Evolutionary conservation across 2,329 filamentous ascomycete species (phyloP), one percentile per base, ranked within the genome.

Genomic region (Hypoxylon sp.): DNA sequence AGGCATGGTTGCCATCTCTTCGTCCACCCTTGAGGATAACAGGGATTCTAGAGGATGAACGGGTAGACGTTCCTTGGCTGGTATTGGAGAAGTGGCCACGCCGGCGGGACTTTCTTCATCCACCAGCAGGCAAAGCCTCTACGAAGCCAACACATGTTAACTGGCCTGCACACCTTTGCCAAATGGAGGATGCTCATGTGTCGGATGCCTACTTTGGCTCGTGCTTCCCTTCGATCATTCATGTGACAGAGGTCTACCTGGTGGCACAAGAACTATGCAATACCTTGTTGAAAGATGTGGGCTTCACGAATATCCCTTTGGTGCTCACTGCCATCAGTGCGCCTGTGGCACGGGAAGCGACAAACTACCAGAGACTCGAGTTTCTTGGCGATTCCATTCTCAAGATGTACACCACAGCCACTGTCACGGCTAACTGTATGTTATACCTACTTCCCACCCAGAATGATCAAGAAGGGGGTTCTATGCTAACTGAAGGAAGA

Each of bases 361-460:
- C 80, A 0, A 83, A 97, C 63, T 97, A 97, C 69, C 89, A 98
- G 67, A 81, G 89, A 2, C 78, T 96, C 0, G 95, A 98, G 70
- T 96, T 96, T 65, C 77, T 97, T 0, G 95, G 95, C 0, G 94
- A 98, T 68, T 87, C 86, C 0, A 79, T 96, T 1, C 79, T 98
- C 31, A 98, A 98, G 68, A 84, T 88, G 54, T 85, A 84, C 42
- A 81, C 89, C 0, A 85, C 87, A 0, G 72, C 91, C 1, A 88
- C 92, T 52, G 79, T 93, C 2, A 77, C 79, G 15, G 79, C 81
- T 0, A 73, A 79, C 18, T 70, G 83, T 85, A 70, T 73, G 81
- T 73, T 2, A 37, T 6, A 4, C 4, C 3, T 13, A 24, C 18
- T 7, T 17, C 31, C 18, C 31, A 35, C 31, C 15, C 5, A 33